phyloP scores from a whole-genome alignment of 192 early-diverging fungal species.

The Linnemannia zychae region DNA sequence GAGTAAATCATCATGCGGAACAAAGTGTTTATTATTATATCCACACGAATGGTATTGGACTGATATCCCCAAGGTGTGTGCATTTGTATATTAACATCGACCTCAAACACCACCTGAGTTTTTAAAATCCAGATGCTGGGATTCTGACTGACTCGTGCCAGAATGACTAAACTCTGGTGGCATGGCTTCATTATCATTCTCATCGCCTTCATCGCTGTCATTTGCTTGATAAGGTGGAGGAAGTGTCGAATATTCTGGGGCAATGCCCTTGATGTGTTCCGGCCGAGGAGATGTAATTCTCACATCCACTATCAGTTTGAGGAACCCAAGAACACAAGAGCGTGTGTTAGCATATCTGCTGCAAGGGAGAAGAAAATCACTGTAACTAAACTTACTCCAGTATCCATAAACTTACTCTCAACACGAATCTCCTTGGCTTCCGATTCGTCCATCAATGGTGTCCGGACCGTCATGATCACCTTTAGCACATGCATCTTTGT shows the following conservation, averaged over 20 bases:
- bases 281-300: slow-evolving; percentile 45
- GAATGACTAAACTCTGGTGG: slow-evolving; percentile 4
- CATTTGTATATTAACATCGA: background rate
- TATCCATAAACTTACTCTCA: slow-evolving; percentile 35
- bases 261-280: slow-evolving; percentile 24
- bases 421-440: slow-evolving; percentile 38
- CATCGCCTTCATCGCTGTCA: slow-evolving; percentile 6
- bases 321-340: background rate
- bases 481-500: slow-evolving; percentile 37
- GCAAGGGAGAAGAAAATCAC: background rate
- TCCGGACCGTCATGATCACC: slow-evolving; percentile 48
- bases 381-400: background rate
- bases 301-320: slow-evolving; percentile 22
- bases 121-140: background rate
- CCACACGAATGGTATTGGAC: too few relatives aligned
- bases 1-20: too few relatives aligned
- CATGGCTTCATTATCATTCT: slow-evolving; percentile 2
- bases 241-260: background rate
- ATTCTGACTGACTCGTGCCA: background rate
- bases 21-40: too few relatives aligned
- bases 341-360: background rate
- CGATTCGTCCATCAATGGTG: background rate
- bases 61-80: too few relatives aligned
- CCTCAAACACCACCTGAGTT: background rate
- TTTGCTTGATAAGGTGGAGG: slow-evolving; percentile 32